Conservation (phyloP, 2,329 filamentous ascomycete genomes). For the Sporothrix pallida region DNA sequence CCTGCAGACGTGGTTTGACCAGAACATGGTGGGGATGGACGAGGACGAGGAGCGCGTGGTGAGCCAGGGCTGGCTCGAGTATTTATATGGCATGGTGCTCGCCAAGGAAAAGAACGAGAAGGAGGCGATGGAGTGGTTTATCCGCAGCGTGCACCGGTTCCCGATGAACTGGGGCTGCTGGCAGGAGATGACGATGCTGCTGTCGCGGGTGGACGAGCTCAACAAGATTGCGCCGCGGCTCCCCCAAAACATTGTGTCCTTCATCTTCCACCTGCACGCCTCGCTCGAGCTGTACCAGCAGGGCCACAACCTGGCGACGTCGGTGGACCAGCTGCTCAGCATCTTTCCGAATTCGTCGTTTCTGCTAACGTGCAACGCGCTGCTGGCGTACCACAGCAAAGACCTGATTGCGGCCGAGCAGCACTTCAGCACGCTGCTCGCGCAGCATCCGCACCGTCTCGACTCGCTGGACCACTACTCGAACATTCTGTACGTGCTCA, state of each 20-base stretch:
- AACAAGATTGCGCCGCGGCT: constrained; percentile 73
- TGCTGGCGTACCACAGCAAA: constrained; percentile 90
- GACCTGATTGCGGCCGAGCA: constrained; percentile 71
- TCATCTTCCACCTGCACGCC: constrained; percentile 91
- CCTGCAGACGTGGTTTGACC: constrained; percentile 79
- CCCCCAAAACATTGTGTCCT: constrained; percentile 88
- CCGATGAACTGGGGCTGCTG: constrained; percentile 98
- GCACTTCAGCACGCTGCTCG: constrained; percentile 78
- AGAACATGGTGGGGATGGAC: constrained; percentile 53
- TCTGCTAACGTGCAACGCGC: constrained; percentile 84
- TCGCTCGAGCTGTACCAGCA: constrained; percentile 92
- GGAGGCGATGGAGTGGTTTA: constrained; percentile 82
- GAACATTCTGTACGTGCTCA: constrained; percentile 95
- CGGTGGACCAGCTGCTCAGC: constrained; percentile 75
- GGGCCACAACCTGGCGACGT: constrained; percentile 73
- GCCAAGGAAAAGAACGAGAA: constrained; percentile 89
- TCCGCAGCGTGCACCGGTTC: constrained; percentile 84
- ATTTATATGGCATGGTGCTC: constrained; percentile 87
- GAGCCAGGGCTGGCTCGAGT: constrained; percentile 93
- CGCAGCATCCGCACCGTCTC: constrained; percentile 74
- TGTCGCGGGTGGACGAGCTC: constrained; percentile 82
- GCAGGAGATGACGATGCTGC: constrained; percentile 85
- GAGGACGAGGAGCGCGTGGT: constrained; percentile 64
- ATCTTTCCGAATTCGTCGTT: constrained; percentile 92
- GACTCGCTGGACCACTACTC: constrained; percentile 96